Evolutionary conservation across 345 rosid species (phyloP).

Genomic region (Pistacia atlantica): DNA sequence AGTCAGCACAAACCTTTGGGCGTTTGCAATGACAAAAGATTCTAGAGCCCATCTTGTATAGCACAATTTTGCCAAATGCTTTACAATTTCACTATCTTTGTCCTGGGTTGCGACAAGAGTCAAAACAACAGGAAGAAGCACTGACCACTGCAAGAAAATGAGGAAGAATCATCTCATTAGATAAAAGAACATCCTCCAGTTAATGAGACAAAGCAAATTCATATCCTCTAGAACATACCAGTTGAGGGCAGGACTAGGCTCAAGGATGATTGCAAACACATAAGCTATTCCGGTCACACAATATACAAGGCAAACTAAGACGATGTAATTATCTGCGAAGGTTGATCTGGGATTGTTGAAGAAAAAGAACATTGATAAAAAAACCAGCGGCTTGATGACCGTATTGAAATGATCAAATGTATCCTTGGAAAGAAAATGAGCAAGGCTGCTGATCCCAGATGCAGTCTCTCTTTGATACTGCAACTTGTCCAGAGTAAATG

Average conservation of each 20-base stretch:
- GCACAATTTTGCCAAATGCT: slow-evolving; percentile 54
- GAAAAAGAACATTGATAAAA: slow-evolving; percentile 88
- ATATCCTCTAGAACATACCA: slow-evolving; percentile 44
- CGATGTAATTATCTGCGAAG: slow-evolving; percentile 66
- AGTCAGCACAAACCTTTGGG: slow-evolving; percentile 50
- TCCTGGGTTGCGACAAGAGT: slow-evolving; percentile 80
- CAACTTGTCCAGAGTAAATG: slow-evolving; percentile 72
- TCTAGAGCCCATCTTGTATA: slow-evolving; percentile 89
- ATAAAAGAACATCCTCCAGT: background rate
- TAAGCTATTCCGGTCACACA: slow-evolving; percentile 89
- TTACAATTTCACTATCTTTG: slow-evolving; percentile 39
- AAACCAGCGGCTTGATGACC: slow-evolving; percentile 73
- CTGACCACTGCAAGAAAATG: slow-evolving; percentile 61
- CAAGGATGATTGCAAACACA: slow-evolving; percentile 66
- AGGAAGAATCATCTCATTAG: slow-evolving; percentile 11
- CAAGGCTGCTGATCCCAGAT: slow-evolving; percentile 79
- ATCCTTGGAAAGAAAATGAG: slow-evolving; percentile 81
- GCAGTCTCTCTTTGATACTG: slow-evolving; percentile 78
- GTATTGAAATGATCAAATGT: slow-evolving; percentile 74
- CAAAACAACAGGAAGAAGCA: slow-evolving; percentile 78
- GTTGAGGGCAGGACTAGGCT: slow-evolving; percentile 74
- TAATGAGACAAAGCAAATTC: too few species aligned
- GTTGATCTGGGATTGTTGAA: slow-evolving; percentile 88
- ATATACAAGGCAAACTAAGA: slow-evolving; percentile 77
- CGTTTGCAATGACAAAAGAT: slow-evolving; percentile 75